A percentile compares a stretch with the other conserved stretches of the same genome.
These are phyloP conservation scores for Jatropha multifida DNA, from an alignment of 441 rosid species.

Conservation along the genomic window DNA sequence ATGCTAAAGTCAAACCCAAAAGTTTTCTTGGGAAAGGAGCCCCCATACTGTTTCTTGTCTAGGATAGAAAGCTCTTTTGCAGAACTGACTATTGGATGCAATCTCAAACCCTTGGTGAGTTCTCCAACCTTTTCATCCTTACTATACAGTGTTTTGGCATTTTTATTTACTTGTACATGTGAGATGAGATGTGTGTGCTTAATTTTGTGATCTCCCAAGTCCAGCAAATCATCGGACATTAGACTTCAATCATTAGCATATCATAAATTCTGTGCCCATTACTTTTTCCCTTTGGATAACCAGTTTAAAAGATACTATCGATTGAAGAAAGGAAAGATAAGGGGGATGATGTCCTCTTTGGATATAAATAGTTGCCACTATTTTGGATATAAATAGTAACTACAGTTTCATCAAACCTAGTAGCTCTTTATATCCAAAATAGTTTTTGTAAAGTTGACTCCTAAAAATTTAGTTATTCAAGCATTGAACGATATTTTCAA, in stretches of 20 bases:
- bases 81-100: conserved; percentile 78
- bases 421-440: neutral
- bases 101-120: conserved; percentile 72
- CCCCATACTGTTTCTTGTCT: conserved; percentile 80
- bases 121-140: neutral
- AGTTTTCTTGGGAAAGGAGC: conserved; percentile 77
- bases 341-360: neutral
- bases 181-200: neutral
- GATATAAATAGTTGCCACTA: too few species aligned
- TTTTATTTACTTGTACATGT: neutral
- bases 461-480: neutral
- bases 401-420: neutral
- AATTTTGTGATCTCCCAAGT: neutral
- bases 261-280: neutral
- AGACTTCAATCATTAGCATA: neutral
- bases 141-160: neutral
- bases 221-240: neutral
- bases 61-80: conserved; percentile 64
- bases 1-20: conserved; percentile 58
- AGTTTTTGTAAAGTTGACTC: neutral
- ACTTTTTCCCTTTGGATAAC: neutral
- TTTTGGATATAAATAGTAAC: too few species aligned
- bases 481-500: neutral
- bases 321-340: too few species aligned
- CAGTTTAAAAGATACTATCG: neutral